Evolutionary conservation across 805 yeast genomes (phyloP).

Genomic region (Priceomyces haplophilus): DNA sequence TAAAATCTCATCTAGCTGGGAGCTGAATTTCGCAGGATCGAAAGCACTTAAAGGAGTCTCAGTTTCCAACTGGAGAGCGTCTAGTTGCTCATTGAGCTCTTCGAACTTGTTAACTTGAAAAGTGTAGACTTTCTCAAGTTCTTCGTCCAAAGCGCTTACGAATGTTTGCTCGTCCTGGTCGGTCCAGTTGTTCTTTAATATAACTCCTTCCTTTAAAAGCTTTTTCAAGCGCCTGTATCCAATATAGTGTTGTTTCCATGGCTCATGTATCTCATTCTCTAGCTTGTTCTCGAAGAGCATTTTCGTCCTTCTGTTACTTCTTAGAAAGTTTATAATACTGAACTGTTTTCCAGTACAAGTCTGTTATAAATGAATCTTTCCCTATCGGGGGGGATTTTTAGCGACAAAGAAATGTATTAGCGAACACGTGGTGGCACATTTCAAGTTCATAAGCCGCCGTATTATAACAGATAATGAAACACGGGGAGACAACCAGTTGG

Average conservation of each 20-base stretch:
- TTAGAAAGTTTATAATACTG: too few species aligned
- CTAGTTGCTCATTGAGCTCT: slow-evolving; percentile 61
- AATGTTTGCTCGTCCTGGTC: slow-evolving; percentile 71
- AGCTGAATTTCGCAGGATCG: slow-evolving; percentile 61
- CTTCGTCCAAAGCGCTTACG: slow-evolving; percentile 63
- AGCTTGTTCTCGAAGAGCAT: slow-evolving; percentile 89
- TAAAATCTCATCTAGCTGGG: slow-evolving; percentile 68
- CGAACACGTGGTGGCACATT: neutral
- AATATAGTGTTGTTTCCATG: slow-evolving; percentile 80
- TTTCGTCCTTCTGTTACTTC: slow-evolving; percentile 7
- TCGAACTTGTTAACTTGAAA: slow-evolving; percentile 69
- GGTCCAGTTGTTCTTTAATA: slow-evolving; percentile 51
- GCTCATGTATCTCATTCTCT: slow-evolving; percentile 75
- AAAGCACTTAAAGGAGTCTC: slow-evolving; percentile 39
- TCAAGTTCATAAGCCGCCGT: too few species aligned
- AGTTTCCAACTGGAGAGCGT: slow-evolving; percentile 59
- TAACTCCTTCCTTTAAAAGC: slow-evolving; percentile 65
- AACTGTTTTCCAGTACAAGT: neutral
- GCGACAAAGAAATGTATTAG: neutral
- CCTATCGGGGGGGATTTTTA: neutral
- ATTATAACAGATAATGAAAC: too few species aligned
- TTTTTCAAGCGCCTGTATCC: slow-evolving; percentile 64
- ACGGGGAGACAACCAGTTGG: too few species aligned
- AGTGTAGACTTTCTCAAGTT: slow-evolving; percentile 72
- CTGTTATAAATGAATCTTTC: neutral